Conservation (phyloP, 176 grass and related monocot species). For the Phoenix roebelenii region DNA sequence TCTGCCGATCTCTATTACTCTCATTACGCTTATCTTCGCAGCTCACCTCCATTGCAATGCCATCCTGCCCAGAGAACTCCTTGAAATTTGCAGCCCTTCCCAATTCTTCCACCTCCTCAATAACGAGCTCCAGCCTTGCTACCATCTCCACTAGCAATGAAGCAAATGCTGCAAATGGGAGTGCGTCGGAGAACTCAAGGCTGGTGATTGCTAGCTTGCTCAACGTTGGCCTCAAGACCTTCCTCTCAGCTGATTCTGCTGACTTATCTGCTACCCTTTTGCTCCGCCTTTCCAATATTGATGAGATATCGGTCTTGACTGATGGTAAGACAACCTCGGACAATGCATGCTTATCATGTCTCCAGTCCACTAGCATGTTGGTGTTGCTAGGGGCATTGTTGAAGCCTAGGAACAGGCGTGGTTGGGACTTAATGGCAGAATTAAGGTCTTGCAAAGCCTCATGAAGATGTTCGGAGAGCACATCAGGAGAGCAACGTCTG, state of each 20-base stretch:
- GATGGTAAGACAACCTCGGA: conserved; percentile 33
- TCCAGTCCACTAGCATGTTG: conserved; percentile 28
- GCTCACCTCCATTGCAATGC: conserved; percentile 38
- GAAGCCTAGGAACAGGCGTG: conserved; percentile 52
- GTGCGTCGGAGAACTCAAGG: conserved; percentile 84
- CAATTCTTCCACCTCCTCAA: conserved; percentile 80
- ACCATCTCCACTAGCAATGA: conserved; percentile 90
- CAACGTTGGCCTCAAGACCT: conserved; percentile 44
- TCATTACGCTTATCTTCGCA: conserved; percentile 26
- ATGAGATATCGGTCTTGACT: conserved; percentile 49
- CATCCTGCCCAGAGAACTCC: conserved; percentile 38
- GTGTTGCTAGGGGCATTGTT: conserved; percentile 27
- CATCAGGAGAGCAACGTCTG: conserved; percentile 42
- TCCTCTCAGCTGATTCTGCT: conserved; percentile 22
- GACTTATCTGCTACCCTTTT: conserved; percentile 17
- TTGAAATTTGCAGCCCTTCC: conserved; percentile 65
- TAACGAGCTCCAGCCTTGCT: conserved; percentile 69
- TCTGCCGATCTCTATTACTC: conserved; percentile 18
- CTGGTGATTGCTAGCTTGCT: conserved; percentile 72
- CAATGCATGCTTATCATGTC: conserved; percentile 10
- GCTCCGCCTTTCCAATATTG: conserved; percentile 33
- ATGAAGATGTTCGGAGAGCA: conserved; percentile 61
- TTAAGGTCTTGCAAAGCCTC: conserved; percentile 63
- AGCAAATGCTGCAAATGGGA: conserved; percentile 85
- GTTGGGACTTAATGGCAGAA: conserved; percentile 52